Evolutionary conservation across 257 asterid genomes (phyloP), one percentile per base, ranked within the genome.

Genomic region (Penstemon davidsonii): DNA sequence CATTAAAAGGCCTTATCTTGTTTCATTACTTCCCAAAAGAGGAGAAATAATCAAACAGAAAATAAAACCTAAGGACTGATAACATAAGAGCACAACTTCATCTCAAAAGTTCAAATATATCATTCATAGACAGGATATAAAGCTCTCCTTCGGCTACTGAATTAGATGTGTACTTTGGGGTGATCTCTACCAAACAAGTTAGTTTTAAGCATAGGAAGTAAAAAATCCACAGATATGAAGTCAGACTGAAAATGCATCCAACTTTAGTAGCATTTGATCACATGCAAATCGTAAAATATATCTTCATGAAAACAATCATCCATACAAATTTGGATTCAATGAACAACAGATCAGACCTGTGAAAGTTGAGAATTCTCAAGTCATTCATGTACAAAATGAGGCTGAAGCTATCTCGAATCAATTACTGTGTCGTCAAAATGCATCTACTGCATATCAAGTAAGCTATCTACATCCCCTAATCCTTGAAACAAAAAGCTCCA

Each of bases 331-430:
- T 62, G 65, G 54, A 9, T 65, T 69, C 79, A 69, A 41, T 43
- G 55, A 79, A 71, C 58, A 43, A 62, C 64, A 47, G 60, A 74
- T 63, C 75, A 43, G 73, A 77, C 87, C 80, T 76, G 76, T 46
- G 12, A 66, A 73, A 60, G 69, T 74, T 47, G 47, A 50, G 8
- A 41, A 61, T 64, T 64, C 71, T 25, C 10, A 13, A 65, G 66
- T 52, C 63, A 64, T 62, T 9, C 57, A 65, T 40, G 60, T 46
- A 52, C 62, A 40, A 76, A 62, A 55, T 36, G 55, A 46, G 38
- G 59, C 55, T 3, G 56, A 67, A 76, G 60, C 71, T 63, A n/a
- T 41, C 36, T 8, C 13, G 8, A 25, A 15, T 51, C 43, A 38
- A 50, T 47, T 45, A 61, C 74, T 42, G 78, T 62, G 60, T 8